A percentile compares a stretch with the other conserved stretches of the same genome.
phyloP scores from a whole-genome alignment of 2,329 filamentous ascomycete genomes.

The Aspergillus hiratsukae region DNA sequence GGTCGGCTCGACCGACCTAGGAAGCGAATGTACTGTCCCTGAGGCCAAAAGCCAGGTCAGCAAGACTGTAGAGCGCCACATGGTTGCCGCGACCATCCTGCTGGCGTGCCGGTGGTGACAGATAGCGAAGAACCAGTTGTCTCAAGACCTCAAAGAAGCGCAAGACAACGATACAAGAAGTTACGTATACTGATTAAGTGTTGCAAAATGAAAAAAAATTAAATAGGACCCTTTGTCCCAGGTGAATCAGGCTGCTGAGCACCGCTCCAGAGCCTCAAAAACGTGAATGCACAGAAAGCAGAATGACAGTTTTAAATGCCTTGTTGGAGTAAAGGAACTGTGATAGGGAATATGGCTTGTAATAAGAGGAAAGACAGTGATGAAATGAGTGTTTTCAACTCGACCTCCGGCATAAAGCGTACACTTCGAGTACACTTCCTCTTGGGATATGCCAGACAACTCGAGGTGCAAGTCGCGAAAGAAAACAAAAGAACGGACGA shows the following conservation, averaged over 20 bases:
- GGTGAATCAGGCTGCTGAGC: background rate
- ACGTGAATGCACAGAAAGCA: background rate
- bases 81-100: conserved; percentile 20
- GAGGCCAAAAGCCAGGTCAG: conserved; percentile 34
- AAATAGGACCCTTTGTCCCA: background rate
- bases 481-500: background rate
- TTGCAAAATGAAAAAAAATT: background rate
- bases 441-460: background rate
- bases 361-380: background rate
- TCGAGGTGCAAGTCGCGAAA: background rate
- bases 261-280: background rate
- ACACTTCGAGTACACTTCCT: background rate
- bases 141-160: background rate
- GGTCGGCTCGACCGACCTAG: conserved; percentile 15
- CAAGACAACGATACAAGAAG: background rate
- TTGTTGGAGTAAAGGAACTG: background rate
- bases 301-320: background rate
- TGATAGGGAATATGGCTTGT: background rate
- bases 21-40: conserved; percentile 24
- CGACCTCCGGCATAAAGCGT: background rate
- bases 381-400: background rate
- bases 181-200: background rate
- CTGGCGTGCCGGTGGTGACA: background rate
- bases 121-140: background rate
- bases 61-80: conserved; percentile 24